Conservation (phyloP, 2,329 filamentous ascomycete species). For the Phoma sp. region DNA sequence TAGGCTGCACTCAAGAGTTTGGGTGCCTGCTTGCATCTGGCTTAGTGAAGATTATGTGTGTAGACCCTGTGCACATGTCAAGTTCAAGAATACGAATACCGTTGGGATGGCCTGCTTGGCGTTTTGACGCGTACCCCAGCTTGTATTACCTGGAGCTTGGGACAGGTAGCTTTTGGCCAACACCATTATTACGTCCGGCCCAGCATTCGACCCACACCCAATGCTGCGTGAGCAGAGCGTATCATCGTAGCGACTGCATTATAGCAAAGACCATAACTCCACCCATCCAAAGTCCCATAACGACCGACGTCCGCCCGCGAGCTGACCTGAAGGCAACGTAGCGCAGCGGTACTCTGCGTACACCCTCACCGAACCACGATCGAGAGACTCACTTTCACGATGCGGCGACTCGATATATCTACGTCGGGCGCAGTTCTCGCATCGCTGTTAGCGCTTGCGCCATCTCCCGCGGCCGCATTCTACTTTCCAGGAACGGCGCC, state of each 20-base stretch:
- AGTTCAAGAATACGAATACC: no score
- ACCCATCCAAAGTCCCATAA: constrained; percentile 7
- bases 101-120: constrained; percentile 3
- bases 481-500: constrained; percentile 96
- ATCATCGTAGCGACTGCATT: constrained; percentile 1
- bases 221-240: background rate
- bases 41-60: no score
- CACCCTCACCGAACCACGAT: background rate
- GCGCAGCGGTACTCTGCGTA: constrained; percentile 2
- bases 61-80: no score
- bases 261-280: background rate
- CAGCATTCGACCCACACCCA: constrained; percentile 1
- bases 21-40: no score
- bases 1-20: no score
- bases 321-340: constrained; percentile 13
- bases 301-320: constrained; percentile 17
- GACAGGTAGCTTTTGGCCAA: constrained; percentile 32
- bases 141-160: constrained; percentile 25
- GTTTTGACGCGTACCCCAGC: constrained; percentile 21
- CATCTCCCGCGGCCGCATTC: constrained; percentile 66
- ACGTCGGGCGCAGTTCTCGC: constrained; percentile 37
- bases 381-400: constrained; percentile 20
- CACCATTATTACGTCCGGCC: background rate
- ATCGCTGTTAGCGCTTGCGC: constrained; percentile 47
- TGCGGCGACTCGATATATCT: constrained; percentile 39